A percentile compares a stretch with the other conserved stretches of the same genome.
These are phyloP conservation scores for Scheffersomyces spartinae DNA, from an alignment of 805 yeast species.

Conservation along the genomic window DNA sequence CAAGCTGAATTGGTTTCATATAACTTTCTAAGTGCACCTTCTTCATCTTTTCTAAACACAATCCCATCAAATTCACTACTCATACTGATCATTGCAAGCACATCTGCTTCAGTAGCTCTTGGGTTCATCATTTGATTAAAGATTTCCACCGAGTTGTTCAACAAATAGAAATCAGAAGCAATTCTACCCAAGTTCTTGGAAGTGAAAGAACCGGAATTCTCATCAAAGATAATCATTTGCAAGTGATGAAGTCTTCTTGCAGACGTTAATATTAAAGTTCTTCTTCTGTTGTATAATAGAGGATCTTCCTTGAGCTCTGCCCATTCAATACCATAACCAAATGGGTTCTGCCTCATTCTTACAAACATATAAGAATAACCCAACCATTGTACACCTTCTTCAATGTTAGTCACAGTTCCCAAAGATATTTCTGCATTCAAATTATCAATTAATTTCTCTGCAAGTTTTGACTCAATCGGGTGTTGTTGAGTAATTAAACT, in stretches of 20 bases:
- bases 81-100: constrained; percentile 78
- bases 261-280: constrained; percentile 66
- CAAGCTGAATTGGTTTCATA: constrained; percentile 57
- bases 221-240: constrained; percentile 93
- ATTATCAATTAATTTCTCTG: constrained; percentile 76
- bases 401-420: constrained; percentile 90
- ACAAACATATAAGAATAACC: constrained; percentile 94
- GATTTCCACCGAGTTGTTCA: constrained; percentile 77
- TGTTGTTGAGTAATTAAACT: constrained; percentile 85
- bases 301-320: constrained; percentile 78
- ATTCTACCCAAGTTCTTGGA: constrained; percentile 88
- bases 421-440: constrained; percentile 92
- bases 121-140: constrained; percentile 82
- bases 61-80: constrained; percentile 89
- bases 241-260: constrained; percentile 75
- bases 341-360: constrained; percentile 89
- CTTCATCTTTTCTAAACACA: constrained; percentile 81
- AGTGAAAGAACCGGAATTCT: constrained; percentile 62
- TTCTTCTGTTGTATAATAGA: constrained; percentile 55
- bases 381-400: constrained; percentile 95
- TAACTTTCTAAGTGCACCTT: constrained; percentile 54
- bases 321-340: constrained; percentile 87
- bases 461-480: constrained; percentile 83
- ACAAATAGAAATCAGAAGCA: constrained; percentile 85
- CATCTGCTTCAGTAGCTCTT: constrained; percentile 83